Base-by-base conservation (phyloP, 2,329 filamentous ascomycete genomes). In the Penicillium sp. region DNA sequence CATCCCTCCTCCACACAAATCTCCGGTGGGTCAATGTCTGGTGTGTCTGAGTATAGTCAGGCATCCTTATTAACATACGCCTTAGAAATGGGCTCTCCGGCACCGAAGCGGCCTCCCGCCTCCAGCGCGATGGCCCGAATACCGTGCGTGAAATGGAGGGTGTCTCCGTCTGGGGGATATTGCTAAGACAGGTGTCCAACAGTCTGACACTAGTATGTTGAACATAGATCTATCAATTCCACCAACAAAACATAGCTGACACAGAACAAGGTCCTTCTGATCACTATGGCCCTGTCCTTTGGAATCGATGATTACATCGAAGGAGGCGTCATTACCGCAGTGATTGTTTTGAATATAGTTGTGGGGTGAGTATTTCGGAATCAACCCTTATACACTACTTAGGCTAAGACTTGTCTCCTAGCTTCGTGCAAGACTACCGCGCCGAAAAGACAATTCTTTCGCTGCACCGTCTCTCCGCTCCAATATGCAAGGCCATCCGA, bases 121-220 rank as follows among this genome's bases (percentile, higher is more conserved):
- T 90, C 68, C 75, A 76, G 72, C 79, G 81, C 70, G 79, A 89
- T 82, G 88, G 88, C 64, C 81, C 83, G 65, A 91, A 91, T 78
- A 82, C 82, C 71, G 83, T 90, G 78, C 84, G 87, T 75, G 84
- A 85, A 75, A 84, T 86, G 79, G 85, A 87, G 76, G 85, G 86
- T 74, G 76, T 88, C 76, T 89, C 87, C 74, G 69, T 87, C 74
- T 89, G 86, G 84, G 84, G 88, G 77, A 89, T 90, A 77, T 82
- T 90, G 76, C 74, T 90, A 76, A 88, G 87, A 70, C 88, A 90
- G 78, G 82, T 90, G 65, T 89, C 87, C 63, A 90, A 90, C 77
- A 89, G 87, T 77, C 78, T 90, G 75, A 90, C 88, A 61, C 80
- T 88, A 70, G 86, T 81, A 74, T 65, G 75, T 69, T 47, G 50